Conservation (phyloP, 352 stramenopile genomes). For the Phytophthora tubulina region DNA sequence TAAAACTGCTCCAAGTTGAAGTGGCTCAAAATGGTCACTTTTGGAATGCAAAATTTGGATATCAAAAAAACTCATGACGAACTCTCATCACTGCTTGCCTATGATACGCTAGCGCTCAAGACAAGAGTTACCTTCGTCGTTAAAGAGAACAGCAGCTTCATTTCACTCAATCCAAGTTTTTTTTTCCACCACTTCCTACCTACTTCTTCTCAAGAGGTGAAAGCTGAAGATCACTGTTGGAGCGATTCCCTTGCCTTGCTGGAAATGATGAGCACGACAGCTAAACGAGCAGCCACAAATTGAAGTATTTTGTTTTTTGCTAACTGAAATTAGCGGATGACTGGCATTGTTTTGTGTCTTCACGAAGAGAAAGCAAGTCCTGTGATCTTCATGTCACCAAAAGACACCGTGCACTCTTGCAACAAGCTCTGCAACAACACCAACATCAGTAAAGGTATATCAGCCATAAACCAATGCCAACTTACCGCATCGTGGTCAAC, state of each 20-base stretch:
- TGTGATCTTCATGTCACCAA: constrained; percentile 56
- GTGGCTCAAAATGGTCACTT: neutral
- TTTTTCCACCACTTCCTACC: too few relatives aligned
- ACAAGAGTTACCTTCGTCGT: too few relatives aligned
- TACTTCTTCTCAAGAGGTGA: too few relatives aligned
- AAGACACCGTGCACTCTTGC: constrained; percentile 57
- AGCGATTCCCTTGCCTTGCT: too few relatives aligned
- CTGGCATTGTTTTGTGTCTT: constrained; percentile 1
- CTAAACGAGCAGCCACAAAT: constrained; percentile 24
- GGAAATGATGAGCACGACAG: too few relatives aligned
- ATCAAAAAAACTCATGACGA: too few relatives aligned
- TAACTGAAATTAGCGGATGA: neutral
- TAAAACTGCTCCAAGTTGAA: constrained; percentile 26
- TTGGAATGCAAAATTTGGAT: too few relatives aligned
- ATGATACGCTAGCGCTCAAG: too few relatives aligned
- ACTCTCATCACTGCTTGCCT: too few relatives aligned
- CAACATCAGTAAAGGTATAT: constrained; percentile 7
- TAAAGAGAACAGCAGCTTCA: too few relatives aligned
- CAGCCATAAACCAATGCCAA: neutral
- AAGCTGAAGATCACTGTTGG: too few relatives aligned
- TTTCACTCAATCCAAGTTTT: too few relatives aligned
- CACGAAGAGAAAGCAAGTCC: constrained; percentile 31
- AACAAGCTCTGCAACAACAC: constrained; percentile 36
- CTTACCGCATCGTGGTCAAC: constrained; percentile 51
- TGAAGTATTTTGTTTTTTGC: constrained; percentile 46